Evolutionary conservation across 1,139 yeast species (phyloP), one percentile per base, ranked within the genome.

Genomic region (Hemisphaericaspora subhashii): DNA sequence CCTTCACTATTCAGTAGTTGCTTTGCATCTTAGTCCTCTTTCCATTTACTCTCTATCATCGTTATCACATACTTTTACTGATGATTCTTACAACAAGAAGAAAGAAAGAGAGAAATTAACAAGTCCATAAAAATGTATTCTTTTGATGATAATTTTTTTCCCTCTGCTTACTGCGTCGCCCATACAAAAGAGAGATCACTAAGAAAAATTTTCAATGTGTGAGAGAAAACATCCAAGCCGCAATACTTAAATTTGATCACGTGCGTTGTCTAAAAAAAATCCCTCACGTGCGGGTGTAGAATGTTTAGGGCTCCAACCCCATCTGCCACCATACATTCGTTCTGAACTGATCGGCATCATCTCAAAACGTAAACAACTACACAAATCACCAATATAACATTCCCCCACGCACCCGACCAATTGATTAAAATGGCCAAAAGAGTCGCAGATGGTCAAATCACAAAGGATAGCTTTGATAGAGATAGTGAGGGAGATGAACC

Each of bases 371-470:
- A 23, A 9, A 23, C 25, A 4, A 23, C 5, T 24, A 4, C 11
- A 7, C 25, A 23, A 8, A 10, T 23, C n/a, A 11, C 11, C 21
- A 3, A 12, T 28, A 11, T 12, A 10, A 17, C 6, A 5, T n/a
- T 8, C 2, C 23, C 4, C 21, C 2, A 17, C 18, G 6, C 2
- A 14, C 4, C 21, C 2, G n/a, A 13, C n/a, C 15, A 29, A 18
- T 17, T 17, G 14, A 29, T 5, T 7, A 18, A 29, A 46, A 79
- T 80, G 83, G 68, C 81, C n/a, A 85, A 86, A 57, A 72, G 95
- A 66, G 64, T 70, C 38, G 90, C 94, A 3, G 77, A 66, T 36
- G 71, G 68, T 23, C 86, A 80, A 53, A 71, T 79, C 47, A 72
- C 79, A 31, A 67, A 77, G 49, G 80, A 76, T 42, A 59, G 52